Percentiles rank a stretch among this genome's conserved stretches.
These are phyloP conservation scores for Neobulgaria alba DNA, from an alignment of 2,329 filamentous ascomycete genomes.

Conservation along the genomic window DNA sequence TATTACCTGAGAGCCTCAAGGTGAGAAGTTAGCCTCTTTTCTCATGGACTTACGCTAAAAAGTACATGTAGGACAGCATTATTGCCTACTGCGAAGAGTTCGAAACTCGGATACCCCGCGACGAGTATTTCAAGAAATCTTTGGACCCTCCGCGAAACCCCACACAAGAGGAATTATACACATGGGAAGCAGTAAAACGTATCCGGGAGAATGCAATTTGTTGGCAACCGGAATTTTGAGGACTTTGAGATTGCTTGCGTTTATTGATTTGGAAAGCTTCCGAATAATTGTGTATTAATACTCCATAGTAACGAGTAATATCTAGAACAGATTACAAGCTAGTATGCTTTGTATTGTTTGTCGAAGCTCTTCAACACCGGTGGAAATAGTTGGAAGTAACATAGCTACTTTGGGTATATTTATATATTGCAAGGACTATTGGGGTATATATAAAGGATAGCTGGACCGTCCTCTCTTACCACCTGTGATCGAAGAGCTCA, in stretches of 20 bases:
- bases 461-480: no score
- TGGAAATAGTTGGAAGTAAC: constrained; percentile 2
- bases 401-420: no score
- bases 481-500: no score
- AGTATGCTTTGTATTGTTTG: constrained; percentile 8
- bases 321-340: constrained; percentile 4
- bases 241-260: constrained; percentile 43
- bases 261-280: constrained; percentile 3
- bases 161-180: constrained; percentile 1
- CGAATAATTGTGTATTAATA: constrained; percentile 2
- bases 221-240: constrained; percentile 74
- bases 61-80: not conserved
- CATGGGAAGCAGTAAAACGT: not conserved
- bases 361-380: constrained; percentile 4
- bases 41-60: not conserved
- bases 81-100: not conserved
- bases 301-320: constrained; percentile 6
- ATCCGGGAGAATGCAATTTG: constrained; percentile 40
- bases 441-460: no score
- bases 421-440: no score
- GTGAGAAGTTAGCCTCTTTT: not conserved
- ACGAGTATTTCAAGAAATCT: not conserved
- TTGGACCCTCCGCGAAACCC: not conserved
- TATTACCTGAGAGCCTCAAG: not conserved
- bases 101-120: not conserved